These are phyloP conservation scores for Chiua virens DNA, from an alignment of 768 basidiomycete genomes.

Conservation along the genomic window DNA sequence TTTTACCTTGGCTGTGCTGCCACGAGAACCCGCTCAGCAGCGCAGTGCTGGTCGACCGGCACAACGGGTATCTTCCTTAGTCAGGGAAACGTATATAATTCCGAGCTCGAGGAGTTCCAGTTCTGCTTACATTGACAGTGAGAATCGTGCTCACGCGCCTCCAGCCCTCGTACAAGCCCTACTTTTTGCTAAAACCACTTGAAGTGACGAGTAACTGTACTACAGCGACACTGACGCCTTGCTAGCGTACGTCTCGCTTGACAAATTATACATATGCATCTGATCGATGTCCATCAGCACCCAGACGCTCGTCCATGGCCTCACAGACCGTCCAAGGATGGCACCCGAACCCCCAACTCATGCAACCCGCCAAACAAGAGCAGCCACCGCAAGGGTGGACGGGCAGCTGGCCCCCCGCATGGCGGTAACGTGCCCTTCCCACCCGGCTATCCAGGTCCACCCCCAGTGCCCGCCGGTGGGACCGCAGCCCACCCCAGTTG, in stretches of 20 bases:
- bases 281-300: conserved; percentile 11
- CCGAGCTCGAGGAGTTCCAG: neutral
- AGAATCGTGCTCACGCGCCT: neutral
- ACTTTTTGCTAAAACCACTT: too few species aligned
- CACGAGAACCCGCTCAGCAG: neutral
- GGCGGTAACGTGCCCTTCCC: conserved; percentile 28
- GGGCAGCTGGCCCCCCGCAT: conserved; percentile 40
- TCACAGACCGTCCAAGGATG: conserved; percentile 28
- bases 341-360: conserved; percentile 35
- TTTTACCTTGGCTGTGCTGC: conserved; percentile 21
- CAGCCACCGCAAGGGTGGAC: conserved; percentile 34
- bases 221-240: too few species aligned
- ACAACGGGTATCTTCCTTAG: conserved; percentile 18
- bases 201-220: too few species aligned
- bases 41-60: conserved; percentile 9
- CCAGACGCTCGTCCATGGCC: conserved; percentile 15
- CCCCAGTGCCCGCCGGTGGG: conserved; percentile 56
- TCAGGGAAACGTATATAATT: conserved; percentile 6
- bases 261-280: neutral
- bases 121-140: neutral
- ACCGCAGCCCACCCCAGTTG: conserved; percentile 45
- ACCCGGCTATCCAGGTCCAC: conserved; percentile 42
- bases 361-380: conserved; percentile 26
- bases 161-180: neutral
- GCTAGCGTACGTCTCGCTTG: neutral